phyloP scores from a whole-genome alignment of 83 land plant genomes.

The Larix sibirica region DNA sequence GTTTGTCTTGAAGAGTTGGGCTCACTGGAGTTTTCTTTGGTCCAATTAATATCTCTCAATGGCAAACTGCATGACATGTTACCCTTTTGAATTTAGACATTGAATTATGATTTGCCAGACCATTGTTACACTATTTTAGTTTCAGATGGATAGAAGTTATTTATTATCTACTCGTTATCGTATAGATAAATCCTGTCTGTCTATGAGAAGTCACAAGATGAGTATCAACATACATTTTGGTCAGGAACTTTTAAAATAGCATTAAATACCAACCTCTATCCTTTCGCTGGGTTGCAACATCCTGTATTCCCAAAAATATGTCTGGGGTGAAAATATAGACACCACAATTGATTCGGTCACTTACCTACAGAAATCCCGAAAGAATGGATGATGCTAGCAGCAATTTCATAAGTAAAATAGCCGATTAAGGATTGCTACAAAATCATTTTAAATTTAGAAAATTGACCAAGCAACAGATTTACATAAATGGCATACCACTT shows the following conservation, averaged over 20 bases:
- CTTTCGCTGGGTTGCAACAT: conserved; percentile 50
- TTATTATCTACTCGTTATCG: not conserved
- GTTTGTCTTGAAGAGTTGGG: not conserved
- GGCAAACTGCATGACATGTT: not conserved
- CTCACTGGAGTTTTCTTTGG: not conserved
- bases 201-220: not conserved
- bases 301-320: conserved; percentile 80
- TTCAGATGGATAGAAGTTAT: not conserved
- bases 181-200: not conserved
- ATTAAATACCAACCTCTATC: conserved; percentile 65
- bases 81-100: not conserved
- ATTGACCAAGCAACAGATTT: not conserved
- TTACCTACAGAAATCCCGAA: conserved; percentile 57
- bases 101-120: not conserved
- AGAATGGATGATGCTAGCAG: not conserved
- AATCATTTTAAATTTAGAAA: not conserved
- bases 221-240: not conserved
- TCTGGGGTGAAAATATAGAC: conserved; percentile 92
- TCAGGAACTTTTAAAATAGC: not conserved
- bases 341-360: conserved; percentile 93
- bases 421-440: not conserved
- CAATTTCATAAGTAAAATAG: not conserved
- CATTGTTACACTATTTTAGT: not conserved
- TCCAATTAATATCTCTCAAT: not conserved
- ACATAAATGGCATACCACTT: not conserved